A percentile compares a stretch with the other conserved stretches of the same genome.
phyloP scores from a whole-genome alignment of 768 basidiomycete species.

The Tricholoma furcatifolium region DNA sequence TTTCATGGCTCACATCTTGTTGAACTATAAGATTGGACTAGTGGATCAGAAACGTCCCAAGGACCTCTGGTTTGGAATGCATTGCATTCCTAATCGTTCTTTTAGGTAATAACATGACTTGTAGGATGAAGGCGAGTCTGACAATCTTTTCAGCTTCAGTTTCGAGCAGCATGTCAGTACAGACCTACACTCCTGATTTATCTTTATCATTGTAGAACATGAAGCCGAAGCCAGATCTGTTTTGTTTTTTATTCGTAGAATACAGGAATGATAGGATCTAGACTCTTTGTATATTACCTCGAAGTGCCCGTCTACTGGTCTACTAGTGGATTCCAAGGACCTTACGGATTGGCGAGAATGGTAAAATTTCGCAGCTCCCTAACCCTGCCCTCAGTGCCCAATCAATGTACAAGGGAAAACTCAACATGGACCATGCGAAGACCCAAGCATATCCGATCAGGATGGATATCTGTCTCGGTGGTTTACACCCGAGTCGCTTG shows the following conservation, averaged over 20 bases:
- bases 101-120: too few species aligned
- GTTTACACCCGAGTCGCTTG: background rate
- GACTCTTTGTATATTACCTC: too few species aligned
- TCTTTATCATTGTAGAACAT: too few species aligned
- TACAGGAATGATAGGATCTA: too few species aligned
- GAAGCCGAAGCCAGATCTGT: too few species aligned
- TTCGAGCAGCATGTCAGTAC: too few species aligned
- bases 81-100: too few species aligned
- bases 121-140: too few species aligned
- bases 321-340: background rate
- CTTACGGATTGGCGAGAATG: slow-evolving; percentile 8
- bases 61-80: too few species aligned
- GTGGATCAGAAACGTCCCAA: background rate
- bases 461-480: background rate
- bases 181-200: too few species aligned
- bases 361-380: slow-evolving; percentile 3
- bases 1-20: background rate
- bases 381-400: slow-evolving; percentile 12
- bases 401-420: slow-evolving; percentile 9
- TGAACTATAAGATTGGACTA: background rate
- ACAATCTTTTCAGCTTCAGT: too few species aligned
- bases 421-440: slow-evolving; percentile 7
- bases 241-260: too few species aligned
- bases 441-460: slow-evolving; percentile 8
- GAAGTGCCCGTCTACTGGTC: background rate